Percentiles rank a stretch among this genome's conserved stretches.
These are phyloP conservation scores for Phylloporus sp. DNA, from an alignment of 768 basidiomycete genomes.

Conservation along the genomic window DNA sequence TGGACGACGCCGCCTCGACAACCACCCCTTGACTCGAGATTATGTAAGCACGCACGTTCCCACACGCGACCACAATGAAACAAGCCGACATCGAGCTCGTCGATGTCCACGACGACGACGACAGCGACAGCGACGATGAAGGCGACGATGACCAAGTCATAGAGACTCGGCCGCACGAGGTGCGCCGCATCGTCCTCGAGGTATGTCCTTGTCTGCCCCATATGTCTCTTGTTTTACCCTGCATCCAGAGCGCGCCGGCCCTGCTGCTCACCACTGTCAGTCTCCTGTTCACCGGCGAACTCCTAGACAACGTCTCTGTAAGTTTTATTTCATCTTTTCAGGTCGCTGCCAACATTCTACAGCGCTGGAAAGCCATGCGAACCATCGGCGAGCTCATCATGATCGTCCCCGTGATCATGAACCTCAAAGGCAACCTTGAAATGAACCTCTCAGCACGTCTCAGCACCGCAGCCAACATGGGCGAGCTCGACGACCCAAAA, in stretches of 20 bases:
- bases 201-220: constrained; percentile 35
- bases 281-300: constrained; percentile 84
- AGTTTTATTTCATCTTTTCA: constrained; percentile 27
- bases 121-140: constrained; percentile 40
- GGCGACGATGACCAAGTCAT: too few species aligned
- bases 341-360: constrained; percentile 3
- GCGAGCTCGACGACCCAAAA: constrained; percentile 73
- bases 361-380: constrained; percentile 88
- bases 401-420: constrained; percentile 90
- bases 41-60: constrained; percentile 25
- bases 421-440: constrained; percentile 97
- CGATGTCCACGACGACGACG: constrained; percentile 20
- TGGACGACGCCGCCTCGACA: too few species aligned
- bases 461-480: constrained; percentile 92
- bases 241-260: constrained; percentile 73
- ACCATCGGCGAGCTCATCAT: constrained; percentile 94
- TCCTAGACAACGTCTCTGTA: constrained; percentile 83
- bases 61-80: constrained; percentile 1
- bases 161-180: too few species aligned
- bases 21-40: too few species aligned
- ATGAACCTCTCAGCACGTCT: constrained; percentile 97
- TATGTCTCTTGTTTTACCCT: constrained; percentile 2
- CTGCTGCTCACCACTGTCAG: constrained; percentile 80
- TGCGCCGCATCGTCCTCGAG: constrained; percentile 64
- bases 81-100: background rate